Conservation (phyloP, 768 basidiomycete species). For the Suillus subluteus region DNA sequence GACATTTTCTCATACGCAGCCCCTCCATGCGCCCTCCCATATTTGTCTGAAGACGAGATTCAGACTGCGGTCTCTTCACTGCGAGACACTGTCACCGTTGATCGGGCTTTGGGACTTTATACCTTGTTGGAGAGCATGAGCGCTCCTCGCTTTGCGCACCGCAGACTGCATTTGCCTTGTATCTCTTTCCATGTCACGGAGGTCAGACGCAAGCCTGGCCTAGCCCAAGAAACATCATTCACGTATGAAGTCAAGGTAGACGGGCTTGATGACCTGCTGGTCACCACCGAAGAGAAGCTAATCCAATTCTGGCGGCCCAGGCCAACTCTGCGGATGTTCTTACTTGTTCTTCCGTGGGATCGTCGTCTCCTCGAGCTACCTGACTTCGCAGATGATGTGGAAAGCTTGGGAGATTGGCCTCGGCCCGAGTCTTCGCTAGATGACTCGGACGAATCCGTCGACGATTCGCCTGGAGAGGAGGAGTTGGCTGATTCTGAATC, state of each 20-base stretch:
- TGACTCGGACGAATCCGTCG: not conserved
- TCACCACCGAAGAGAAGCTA: not conserved
- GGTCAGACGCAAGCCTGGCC: no score
- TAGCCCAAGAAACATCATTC: no score
- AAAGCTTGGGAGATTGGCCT: not conserved
- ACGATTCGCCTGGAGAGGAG: not conserved
- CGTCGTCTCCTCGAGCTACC: not conserved
- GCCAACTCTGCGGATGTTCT: not conserved
- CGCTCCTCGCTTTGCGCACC: no score
- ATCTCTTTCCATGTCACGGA: no score
- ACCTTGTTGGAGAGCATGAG: no score
- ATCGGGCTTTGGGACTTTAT: no score
- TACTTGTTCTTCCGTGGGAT: not conserved
- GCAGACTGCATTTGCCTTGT: no score
- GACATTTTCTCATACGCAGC: not conserved
- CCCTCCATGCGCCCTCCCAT: not conserved
- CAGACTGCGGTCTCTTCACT: not conserved
- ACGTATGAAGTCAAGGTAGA: not conserved
- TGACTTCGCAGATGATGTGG: not conserved
- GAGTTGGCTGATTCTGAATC: not conserved
- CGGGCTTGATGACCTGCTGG: not conserved
- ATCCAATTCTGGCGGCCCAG: not conserved
- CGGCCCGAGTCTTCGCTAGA: not conserved
- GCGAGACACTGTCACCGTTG: not conserved
- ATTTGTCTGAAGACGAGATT: not conserved